Conservation (phyloP, 2,329 filamentous ascomycete species). For the Exophiala phaeomuriformis region DNA sequence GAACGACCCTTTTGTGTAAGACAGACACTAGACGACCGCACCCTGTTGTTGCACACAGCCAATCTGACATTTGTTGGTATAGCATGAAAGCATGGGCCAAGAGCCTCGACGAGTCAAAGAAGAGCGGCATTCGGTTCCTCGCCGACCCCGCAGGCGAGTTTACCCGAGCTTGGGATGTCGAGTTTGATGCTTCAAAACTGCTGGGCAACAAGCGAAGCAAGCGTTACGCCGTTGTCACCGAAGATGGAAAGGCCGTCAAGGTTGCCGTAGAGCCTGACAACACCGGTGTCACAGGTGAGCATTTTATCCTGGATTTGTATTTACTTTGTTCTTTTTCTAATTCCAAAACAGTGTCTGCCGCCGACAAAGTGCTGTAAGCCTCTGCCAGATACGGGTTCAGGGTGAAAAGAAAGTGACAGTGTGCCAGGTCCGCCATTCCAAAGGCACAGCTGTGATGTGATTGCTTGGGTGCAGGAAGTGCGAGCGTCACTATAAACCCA, state of each 20-base stretch:
- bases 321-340: conserved; percentile 1
- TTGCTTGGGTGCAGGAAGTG: no score
- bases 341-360: conserved; percentile 17
- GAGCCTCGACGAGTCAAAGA: conserved; percentile 64
- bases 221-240: conserved; percentile 75
- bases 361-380: conserved; percentile 24
- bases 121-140: conserved; percentile 79
- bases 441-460: no score
- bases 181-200: conserved; percentile 69
- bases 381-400: neutral
- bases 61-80: neutral
- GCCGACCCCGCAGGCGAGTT: conserved; percentile 73
- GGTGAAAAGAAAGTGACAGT: no score
- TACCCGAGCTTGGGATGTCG: conserved; percentile 73
- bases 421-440: no score
- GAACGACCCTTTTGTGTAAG: conserved; percentile 91
- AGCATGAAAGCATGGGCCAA: conserved; percentile 88
- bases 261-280: conserved; percentile 82
- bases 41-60: no score
- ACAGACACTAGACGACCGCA: neutral
- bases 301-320: neutral
- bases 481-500: no score
- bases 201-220: conserved; percentile 80
- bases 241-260: conserved; percentile 77
- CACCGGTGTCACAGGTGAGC: conserved; percentile 67